Percentiles rank a stretch among this genome's conserved stretches.
These are phyloP conservation scores for Cryphonectria parasitica DNA, from an alignment of 2,329 filamentous ascomycete species.

Conservation along the genomic window DNA sequence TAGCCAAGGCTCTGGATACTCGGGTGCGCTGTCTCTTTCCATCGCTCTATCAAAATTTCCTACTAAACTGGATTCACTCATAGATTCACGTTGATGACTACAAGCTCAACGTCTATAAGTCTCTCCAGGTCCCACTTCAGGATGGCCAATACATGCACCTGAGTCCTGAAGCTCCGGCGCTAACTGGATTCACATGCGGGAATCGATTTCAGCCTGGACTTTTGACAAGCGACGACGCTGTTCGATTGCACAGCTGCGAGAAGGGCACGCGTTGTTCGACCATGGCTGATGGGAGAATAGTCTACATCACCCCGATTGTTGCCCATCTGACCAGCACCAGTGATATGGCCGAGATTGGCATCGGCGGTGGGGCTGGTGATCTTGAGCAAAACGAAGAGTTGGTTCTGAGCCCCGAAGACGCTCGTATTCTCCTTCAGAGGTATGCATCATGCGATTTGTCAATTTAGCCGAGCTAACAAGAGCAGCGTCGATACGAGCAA, in stretches of 20 bases:
- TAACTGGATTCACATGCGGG: conserved; percentile 75
- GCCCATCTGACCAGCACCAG: conserved; percentile 62
- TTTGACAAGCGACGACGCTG: conserved; percentile 65
- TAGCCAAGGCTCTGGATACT: conserved; percentile 71
- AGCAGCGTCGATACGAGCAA: conserved; percentile 8
- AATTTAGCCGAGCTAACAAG: not conserved
- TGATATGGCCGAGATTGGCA: conserved; percentile 73
- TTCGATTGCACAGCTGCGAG: conserved; percentile 85
- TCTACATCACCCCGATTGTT: conserved; percentile 81
- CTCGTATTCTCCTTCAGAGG: conserved; percentile 50
- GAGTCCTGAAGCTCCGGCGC: conserved; percentile 63
- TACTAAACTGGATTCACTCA: not conserved
- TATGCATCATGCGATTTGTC: not conserved
- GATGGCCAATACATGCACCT: conserved; percentile 48
- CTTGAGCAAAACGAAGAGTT: conserved; percentile 70
- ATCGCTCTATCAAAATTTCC: not conserved
- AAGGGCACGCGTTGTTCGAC: conserved; percentile 65
- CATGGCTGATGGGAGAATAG: conserved; percentile 50
- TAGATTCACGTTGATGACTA: conserved; percentile 84
- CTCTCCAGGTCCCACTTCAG: conserved; percentile 54
- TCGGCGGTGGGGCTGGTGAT: conserved; percentile 80
- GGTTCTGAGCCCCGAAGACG: conserved; percentile 54
- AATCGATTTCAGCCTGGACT: conserved; percentile 73
- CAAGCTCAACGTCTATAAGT: conserved; percentile 72
- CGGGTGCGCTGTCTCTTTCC: conserved; percentile 47